phyloP scores from a whole-genome alignment of 495 filamentous ascomycete genomes.

The Penicillium argentinense region DNA sequence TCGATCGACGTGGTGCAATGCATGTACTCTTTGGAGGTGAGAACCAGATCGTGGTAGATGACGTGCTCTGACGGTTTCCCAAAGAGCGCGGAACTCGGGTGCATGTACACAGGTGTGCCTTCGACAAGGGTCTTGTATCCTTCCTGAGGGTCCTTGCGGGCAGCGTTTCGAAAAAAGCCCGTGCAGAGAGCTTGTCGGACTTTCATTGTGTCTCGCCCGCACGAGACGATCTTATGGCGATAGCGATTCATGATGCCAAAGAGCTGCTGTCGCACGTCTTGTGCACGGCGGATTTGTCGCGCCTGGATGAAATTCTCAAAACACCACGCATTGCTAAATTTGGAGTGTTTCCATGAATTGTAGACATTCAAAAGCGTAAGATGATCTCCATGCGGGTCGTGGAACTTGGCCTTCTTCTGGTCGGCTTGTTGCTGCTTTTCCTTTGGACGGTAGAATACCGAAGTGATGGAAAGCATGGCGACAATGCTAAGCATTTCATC shows the following conservation, averaged over 20 bases:
- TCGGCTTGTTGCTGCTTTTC: slow-evolving; percentile 96
- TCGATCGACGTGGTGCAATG: slow-evolving; percentile 88
- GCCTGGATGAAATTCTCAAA: slow-evolving; percentile 98
- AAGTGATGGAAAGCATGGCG: slow-evolving; percentile 84
- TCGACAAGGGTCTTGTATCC: slow-evolving; percentile 97
- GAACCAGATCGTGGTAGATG: slow-evolving; percentile 82
- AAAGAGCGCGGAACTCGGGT: slow-evolving; percentile 87
- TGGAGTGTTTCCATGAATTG: slow-evolving; percentile 85
- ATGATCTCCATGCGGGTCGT: slow-evolving; percentile 93
- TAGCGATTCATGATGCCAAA: slow-evolving; percentile 91
- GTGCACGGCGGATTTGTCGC: slow-evolving; percentile 78
- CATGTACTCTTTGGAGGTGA: slow-evolving; percentile 98
- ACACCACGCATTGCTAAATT: slow-evolving; percentile 86
- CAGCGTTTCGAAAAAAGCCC: slow-evolving; percentile 94
- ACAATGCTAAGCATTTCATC: slow-evolving; percentile 95
- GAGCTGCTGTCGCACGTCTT: slow-evolving; percentile 90
- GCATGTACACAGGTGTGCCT: slow-evolving; percentile 91
- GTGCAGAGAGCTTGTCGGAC: slow-evolving; percentile 90
- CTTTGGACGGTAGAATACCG: slow-evolving; percentile 91
- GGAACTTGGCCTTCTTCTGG: slow-evolving; percentile 96
- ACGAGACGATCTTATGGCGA: slow-evolving; percentile 73
- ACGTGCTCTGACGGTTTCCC: slow-evolving; percentile 96
- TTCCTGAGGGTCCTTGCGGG: slow-evolving; percentile 92
- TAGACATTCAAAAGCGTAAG: slow-evolving; percentile 95
- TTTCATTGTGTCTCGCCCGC: slow-evolving; percentile 80